These are phyloP conservation scores for Zymoseptoria tritici DNA, from an alignment of 2,329 filamentous ascomycete genomes.

Conservation along the genomic window DNA sequence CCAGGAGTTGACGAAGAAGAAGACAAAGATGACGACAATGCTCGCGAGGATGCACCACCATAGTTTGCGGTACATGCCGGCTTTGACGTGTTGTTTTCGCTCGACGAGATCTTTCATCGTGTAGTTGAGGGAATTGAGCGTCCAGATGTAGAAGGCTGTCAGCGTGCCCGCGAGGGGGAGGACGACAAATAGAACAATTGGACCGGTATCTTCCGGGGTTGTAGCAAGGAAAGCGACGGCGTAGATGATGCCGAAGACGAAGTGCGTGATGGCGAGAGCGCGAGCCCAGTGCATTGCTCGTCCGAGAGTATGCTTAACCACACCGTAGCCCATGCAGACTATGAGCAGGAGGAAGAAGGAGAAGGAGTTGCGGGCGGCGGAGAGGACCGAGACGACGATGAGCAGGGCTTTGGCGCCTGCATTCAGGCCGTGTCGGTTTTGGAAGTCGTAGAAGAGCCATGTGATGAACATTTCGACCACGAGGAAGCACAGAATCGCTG, in stretches of 20 bases:
- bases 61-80: conserved; percentile 92
- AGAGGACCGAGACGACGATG: conserved; percentile 84
- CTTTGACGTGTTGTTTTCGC: conserved; percentile 88
- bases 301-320: conserved; percentile 87
- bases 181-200: conserved; percentile 85
- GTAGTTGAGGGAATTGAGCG: conserved; percentile 84
- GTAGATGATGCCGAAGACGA: conserved; percentile 90
- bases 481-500: conserved; percentile 87
- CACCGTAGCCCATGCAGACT: conserved; percentile 98
- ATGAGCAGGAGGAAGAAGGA: conserved; percentile 97
- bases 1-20: conserved; percentile 98
- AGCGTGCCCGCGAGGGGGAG: conserved; percentile 84
- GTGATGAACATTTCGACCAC: conserved; percentile 97
- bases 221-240: conserved; percentile 82
- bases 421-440: conserved; percentile 84
- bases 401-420: conserved; percentile 76
- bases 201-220: conserved; percentile 81
- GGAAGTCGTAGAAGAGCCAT: conserved; percentile 97
- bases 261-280: conserved; percentile 83
- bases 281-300: conserved; percentile 92
- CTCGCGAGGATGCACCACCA: conserved; percentile 96
- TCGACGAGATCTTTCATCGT: conserved; percentile 96
- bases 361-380: conserved; percentile 91
- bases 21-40: conserved; percentile 92
- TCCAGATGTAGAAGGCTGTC: conserved; percentile 98